phyloP scores from a whole-genome alignment of 768 basidiomycete genomes.

The Kwoniella botswanensis region DNA sequence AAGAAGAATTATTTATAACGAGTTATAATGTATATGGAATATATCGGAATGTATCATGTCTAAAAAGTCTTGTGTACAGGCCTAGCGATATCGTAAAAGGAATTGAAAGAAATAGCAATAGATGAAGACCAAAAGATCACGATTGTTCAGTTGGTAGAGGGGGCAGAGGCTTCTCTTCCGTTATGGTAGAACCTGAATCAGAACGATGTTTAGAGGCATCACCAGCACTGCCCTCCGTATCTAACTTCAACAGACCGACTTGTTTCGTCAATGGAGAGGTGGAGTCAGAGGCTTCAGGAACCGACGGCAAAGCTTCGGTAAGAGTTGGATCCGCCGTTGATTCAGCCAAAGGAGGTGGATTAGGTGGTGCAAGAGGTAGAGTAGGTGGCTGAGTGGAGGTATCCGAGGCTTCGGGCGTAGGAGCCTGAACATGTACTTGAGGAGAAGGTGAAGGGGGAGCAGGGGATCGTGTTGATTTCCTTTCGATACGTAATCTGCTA shows the following conservation, averaged over 20 bases:
- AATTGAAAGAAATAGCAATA: not conserved
- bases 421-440: slow-evolving; percentile 14
- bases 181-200: not conserved
- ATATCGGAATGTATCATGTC: not conserved
- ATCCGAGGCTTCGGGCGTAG: slow-evolving; percentile 12
- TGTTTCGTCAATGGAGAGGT: slow-evolving; percentile 10
- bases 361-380: slow-evolving; percentile 8
- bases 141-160: slow-evolving; percentile 13
- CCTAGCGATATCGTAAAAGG: not conserved
- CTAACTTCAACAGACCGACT: not conserved
- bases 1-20: not conserved
- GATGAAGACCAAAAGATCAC: not conserved
- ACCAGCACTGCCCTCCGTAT: not conserved
- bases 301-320: slow-evolving; percentile 15
- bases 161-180: slow-evolving; percentile 20
- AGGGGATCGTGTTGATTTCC: slow-evolving; percentile 26
- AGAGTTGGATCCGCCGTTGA: not conserved
- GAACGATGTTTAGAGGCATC: not conserved
- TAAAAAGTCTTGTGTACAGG: not conserved
- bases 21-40: not conserved
- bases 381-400: not conserved
- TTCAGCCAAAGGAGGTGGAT: slow-evolving; percentile 12
- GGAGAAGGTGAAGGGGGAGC: slow-evolving; percentile 20
- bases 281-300: slow-evolving; percentile 10
- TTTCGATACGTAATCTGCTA: slow-evolving; percentile 44